Base-by-base conservation (phyloP, 495 filamentous ascomycete species). In the Penicillium egyptiacum region DNA sequence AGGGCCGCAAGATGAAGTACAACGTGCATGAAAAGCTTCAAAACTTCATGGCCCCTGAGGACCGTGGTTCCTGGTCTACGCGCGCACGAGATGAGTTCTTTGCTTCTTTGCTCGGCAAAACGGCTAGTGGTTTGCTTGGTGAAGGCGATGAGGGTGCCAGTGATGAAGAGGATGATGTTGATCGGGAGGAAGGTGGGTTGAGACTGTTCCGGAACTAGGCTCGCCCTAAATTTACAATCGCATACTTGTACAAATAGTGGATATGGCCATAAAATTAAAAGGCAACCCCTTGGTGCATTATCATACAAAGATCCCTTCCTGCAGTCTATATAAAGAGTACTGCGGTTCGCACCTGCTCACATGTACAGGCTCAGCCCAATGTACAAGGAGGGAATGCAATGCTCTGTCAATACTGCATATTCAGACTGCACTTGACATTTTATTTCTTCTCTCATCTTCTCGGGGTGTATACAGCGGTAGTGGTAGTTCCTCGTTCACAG, bases 31-130 rank as follows among this genome's bases (percentile, higher is more conserved):
- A 98, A 76, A 98, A 96, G 72, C 71, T 98, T 59, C 89, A 94
- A 77, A 97, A 97, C 75, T 98, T 98, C 68, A 96, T 97, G 92
- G 92, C 91, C 28, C 88, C 93, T 0, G 89, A 96, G 69, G 89
- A 96, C 67, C 75, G 88, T 28, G 81, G 86, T 3, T 68, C 59
- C 12, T 96, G 92, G 92, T 88, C 89, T 48, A 79, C 83, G 50
- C 79, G 83, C 50, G 89, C 91, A 39, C 83, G 90, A 50, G 89
- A 91, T 65, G 83, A 96, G 64, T 86, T 98, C 65, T 97, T 98
- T 75, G 87, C 86, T 30, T 88, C 90, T 31, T 72, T 98, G 66
- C 85, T 98, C 53, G 95, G 94, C 16, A 70, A 65, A 51, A 72
- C 74, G 49, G 85, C 88, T 65, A 90, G 86, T 68, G 77, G 90